Base-by-base conservation (phyloP, 2,329 filamentous ascomycete species). In the Fusarium nisikadoi region DNA sequence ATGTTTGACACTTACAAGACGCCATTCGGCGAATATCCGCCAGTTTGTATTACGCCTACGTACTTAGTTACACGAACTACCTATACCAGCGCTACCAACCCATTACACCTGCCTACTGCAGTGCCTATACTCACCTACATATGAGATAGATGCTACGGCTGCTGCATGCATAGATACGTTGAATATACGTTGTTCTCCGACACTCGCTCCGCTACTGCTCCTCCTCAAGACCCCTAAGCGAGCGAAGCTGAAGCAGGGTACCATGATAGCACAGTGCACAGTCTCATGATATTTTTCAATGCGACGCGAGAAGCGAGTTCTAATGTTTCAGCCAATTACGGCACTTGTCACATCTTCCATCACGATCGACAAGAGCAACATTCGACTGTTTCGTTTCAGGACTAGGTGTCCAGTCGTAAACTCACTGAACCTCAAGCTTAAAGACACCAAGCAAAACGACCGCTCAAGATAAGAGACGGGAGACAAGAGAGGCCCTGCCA, bases 361-460 rank as follows among this genome's bases (percentile, higher is more conserved):
- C 65, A 65, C 62, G 72, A 75, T 75, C 70, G 70, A 69, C 72
- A 75, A 50, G 23, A 39, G 59, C 43, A 56, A 38, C 23, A 46
- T 58, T 55, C 38, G 47, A 62, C 52, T 61, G 54, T 58, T 69
- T 72, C 60, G 66, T 73, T 75, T 75, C 70, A 68, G 57, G 66
- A 50, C 35, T 68, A 68, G 62, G 39, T 27, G 25, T 46, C 53
- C 27, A 45, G 27, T 42, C 38, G 49, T 36, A 29, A 36, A 33
- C 31, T 62, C 39, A 47, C 29, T 46, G 35, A 53, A 42, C 29
- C 42, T 46, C 38, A 17, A 38, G 41, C 25, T 46, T 46, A 46
- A 42, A 45, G 45, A 36, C 41, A 41, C 39, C 36, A 53, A 53
- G 42, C 29, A 62, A 43, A 35, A 47, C 13, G 25, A 49, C 60